Base-by-base conservation (phyloP, 1,284 basidiomycete genomes). In the Tylopilus sp. region DNA sequence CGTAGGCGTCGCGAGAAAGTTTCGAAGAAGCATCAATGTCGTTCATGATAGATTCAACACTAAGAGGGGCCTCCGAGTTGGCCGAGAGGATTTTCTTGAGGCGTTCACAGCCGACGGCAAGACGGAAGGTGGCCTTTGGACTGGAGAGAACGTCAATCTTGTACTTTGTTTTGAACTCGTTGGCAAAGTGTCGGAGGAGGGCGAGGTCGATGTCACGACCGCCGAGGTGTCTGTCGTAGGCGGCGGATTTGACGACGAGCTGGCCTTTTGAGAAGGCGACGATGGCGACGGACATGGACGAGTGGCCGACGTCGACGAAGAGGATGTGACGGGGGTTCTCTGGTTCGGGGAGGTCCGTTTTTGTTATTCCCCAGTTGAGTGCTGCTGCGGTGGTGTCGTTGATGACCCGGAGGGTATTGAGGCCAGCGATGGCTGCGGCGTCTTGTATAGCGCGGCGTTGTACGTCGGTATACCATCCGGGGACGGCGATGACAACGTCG, bases 361-460 rank as follows among this genome's bases (percentile, higher is more conserved):
- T 97, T 60, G 93, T 97, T 77, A 97, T 97, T 63, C 94, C 94
- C 73, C 94, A 97, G 49, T 90, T 92, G 65, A 97, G 86, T 23
- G 94, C 94, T 52, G 88, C 81, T 46, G 93, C 92, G 55, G 94
- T 96, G 52, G 88, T 86, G 70, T 97, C 93, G 74, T 96, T 96
- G 76, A 97, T 92, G 65, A 97, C 79, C 49, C 93, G 89, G 53
- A 97, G 88, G 56, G 83, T 74, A 70, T 94, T 95, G 56, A 97
- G 80, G 52, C 86, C 85, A 45, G 89, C 92, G 60, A 97, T 91
- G 57, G 82, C 68, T 41, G 92, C 91, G 30, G 94, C 92, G 63
- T 94, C 91, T 43, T 93, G 78, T 54, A 95, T 66, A 2, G 93
- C 91, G 39, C 93, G 81, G 51, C 94, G 82, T 70, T 97, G 94